These are phyloP conservation scores for Onygenales sp. DNA, from an alignment of 2,329 filamentous ascomycete genomes.

Conservation along the genomic window DNA sequence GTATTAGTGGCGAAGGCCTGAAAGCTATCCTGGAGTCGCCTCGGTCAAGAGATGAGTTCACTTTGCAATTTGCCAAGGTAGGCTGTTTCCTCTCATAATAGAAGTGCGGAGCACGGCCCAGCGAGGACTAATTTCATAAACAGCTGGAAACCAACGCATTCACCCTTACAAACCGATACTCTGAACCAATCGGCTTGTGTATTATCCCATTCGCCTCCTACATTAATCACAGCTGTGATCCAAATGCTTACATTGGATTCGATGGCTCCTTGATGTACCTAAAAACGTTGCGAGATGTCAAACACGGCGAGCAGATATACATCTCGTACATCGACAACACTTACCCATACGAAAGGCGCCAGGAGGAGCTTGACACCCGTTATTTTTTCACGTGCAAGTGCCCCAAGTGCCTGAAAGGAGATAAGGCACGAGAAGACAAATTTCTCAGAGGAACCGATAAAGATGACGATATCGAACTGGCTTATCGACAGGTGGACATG, in stretches of 20 bases:
- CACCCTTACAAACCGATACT: slow-evolving; percentile 45
- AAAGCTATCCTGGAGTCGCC: slow-evolving; percentile 41
- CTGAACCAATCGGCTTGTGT: slow-evolving; percentile 51
- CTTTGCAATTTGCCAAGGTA: slow-evolving; percentile 40
- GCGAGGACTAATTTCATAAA: slow-evolving; percentile 5
- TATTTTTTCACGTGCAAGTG: slow-evolving; percentile 54
- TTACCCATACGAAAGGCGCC: slow-evolving; percentile 41
- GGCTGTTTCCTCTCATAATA: slow-evolving; percentile 1
- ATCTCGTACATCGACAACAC: slow-evolving; percentile 54
- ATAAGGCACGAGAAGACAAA: slow-evolving; percentile 12
- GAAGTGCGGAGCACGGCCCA: not conserved
- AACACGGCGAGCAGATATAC: slow-evolving; percentile 47
- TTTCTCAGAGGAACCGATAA: slow-evolving; percentile 6
- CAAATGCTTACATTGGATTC: slow-evolving; percentile 50
- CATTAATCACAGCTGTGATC: slow-evolving; percentile 54
- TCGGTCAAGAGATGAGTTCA: slow-evolving; percentile 32
- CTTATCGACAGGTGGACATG: slow-evolving; percentile 12
- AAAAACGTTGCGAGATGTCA: slow-evolving; percentile 44
- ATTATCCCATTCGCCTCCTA: slow-evolving; percentile 46
- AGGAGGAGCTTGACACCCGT: slow-evolving; percentile 41
- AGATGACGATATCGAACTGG: no score
- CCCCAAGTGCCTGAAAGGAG: slow-evolving; percentile 34
- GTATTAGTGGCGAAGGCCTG: slow-evolving; percentile 39
- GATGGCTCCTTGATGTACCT: slow-evolving; percentile 43
- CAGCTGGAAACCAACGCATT: slow-evolving; percentile 50